Conservation (phyloP, 140 eudicot genomes). For the Cichorium intybus region DNA sequence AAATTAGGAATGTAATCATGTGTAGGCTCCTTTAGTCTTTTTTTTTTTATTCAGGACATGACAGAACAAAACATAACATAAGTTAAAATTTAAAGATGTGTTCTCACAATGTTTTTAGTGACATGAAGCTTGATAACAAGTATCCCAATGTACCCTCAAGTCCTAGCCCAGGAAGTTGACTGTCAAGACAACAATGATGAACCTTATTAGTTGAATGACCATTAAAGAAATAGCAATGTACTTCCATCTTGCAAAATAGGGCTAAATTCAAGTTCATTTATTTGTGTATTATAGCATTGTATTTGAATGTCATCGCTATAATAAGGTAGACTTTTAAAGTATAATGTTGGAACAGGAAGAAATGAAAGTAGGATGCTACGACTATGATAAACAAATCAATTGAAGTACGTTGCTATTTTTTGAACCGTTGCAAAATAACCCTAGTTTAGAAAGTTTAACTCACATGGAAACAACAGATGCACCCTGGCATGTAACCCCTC, state of each 20-base stretch:
- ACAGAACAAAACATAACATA: not conserved
- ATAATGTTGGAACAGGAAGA: not conserved
- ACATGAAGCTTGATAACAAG: conserved; percentile 52
- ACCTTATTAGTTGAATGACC: conserved; percentile 9
- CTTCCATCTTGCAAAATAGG: too few relatives aligned
- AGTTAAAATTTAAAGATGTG: not conserved
- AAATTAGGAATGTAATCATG: not conserved
- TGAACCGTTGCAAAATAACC: not conserved
- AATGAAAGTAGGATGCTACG: not conserved
- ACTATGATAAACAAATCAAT: not conserved
- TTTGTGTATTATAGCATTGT: not conserved
- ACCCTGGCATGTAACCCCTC: conserved; percentile 76
- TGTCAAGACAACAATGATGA: conserved; percentile 36
- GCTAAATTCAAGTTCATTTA: not conserved
- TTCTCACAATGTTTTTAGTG: conserved; percentile 69
- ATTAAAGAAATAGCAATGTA: not conserved
- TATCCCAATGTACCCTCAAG: conserved; percentile 84
- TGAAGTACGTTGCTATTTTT: not conserved
- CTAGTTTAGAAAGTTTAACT: conserved; percentile 8
- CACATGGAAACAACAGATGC: conserved; percentile 84
- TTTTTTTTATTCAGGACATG: too few relatives aligned
- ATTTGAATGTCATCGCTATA: too few relatives aligned
- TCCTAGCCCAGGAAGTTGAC: conserved; percentile 70
- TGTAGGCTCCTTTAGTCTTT: too few relatives aligned
- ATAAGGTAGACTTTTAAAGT: too few relatives aligned